Evolutionary conservation across 2,329 filamentous ascomycete genomes (phyloP), one percentile per base, ranked within the genome.

Genomic region (Sphaerulina musiva): DNA sequence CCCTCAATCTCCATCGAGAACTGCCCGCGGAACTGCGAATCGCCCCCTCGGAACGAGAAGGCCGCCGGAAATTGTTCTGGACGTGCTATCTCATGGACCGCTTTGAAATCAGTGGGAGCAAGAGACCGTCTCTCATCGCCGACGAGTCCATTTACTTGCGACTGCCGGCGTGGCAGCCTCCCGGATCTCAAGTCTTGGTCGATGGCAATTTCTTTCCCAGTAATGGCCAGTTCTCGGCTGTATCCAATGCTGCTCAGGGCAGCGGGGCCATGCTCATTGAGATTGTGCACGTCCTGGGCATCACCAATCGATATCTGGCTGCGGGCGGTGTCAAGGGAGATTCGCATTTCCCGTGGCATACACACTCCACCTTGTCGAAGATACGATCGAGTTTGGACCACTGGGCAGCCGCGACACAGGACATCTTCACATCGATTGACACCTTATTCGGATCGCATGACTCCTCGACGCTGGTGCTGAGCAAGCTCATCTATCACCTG

Each of bases 271-370:
- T 95, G 80, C 78, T 95, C 31, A 89, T 95, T 61, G 88, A 93
- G 64, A 91, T 95, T 58, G 84, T 83, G 29, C 84, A 88, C 34
- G 88, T 95, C 44, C 77, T 95, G 6, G 89, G 89, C 34, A 85
- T 85, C 56, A 92, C 89, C 1, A 93, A 91, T 65, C 81, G 84
- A 56, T 95, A 95, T 69, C 78, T 95, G 47, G 87, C 89, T 7
- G 86, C 87, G 1, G 89, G 89, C 6, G 89, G 89, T 34, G 87
- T 93, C 53, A 93, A 92, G 71, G 88, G 88, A 31, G 89, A 95
- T 66, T 90, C 88, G 0, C 89, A 95, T 69, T 95, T 95, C 60
- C 89, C 89, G 8, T 95, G 89, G 89, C 89, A 95, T 67, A 84
- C 87, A 1, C 78, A 91, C 17, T 95, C 89, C 5, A 91, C 86